Base-by-base conservation (phyloP, 148 eudicot genomes). In the Vaccinium darrowii region DNA sequence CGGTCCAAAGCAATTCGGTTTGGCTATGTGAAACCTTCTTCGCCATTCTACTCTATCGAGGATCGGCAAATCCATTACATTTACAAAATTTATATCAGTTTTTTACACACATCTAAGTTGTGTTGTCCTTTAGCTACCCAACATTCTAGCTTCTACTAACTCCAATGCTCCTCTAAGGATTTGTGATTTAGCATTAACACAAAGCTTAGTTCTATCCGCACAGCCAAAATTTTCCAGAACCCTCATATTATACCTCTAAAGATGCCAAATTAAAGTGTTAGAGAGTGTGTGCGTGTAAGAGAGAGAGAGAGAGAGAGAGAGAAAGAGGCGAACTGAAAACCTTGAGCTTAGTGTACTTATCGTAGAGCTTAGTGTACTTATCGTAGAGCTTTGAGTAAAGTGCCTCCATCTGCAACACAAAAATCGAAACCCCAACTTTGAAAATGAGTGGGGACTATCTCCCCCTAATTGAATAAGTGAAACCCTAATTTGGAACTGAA, bases 331-430 rank as follows among this genome's bases (percentile, higher is more conserved):
- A 81, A 51, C 30, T 49, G 33, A 15, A 83, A 18, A 94, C 98
- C 98, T 95, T 94, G 83, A 94, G 91, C 58, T 81, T 90, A 51
- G 81, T 87, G 71, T 63, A 63, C 71, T 63, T 63, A 63, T 63
- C 71, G 36, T 33, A 33, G 84, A 94, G 91, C 58, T 81, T 90
- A 51, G 81, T 87, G 90, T 95, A 95, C 85, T 93, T 93, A 43
- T 88, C 90, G 84, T 92, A 91, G 33, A 95, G 95, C 88, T 94
- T 95, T 50, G 83, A 78, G 84, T 95, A 95, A 16, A 94, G 92
- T 8, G 88, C 91, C 83, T 95, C 94, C 97, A 95, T 93, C 94
- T 91, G 85, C 81, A 69, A 76, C 56, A 21, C 27, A 54, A 72
- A 85, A 16, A 56, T 74, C 21, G 74, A 27, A 69, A 30, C 36